Conservation (phyloP, 306 rosid genomes). For the Vachellia collinsii region DNA sequence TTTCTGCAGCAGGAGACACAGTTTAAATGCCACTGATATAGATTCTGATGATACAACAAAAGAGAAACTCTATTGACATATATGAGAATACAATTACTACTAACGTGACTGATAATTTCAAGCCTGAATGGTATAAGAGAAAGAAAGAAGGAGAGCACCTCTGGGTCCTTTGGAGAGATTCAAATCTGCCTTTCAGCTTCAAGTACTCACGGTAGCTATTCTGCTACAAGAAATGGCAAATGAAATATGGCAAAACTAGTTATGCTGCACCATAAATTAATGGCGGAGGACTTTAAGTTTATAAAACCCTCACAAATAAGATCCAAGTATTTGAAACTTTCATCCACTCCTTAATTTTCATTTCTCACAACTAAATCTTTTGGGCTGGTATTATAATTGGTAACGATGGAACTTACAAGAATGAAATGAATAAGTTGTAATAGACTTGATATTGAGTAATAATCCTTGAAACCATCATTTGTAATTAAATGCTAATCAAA, state of each 20-base stretch:
- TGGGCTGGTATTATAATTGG: background rate
- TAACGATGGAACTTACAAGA: background rate
- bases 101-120: background rate
- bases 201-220: conserved; percentile 89
- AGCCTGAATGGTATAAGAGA: background rate
- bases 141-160: conserved; percentile 50
- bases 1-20: conserved; percentile 51
- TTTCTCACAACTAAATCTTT: background rate
- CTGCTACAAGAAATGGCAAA: conserved; percentile 49
- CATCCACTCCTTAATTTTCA: background rate
- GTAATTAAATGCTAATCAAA: background rate
- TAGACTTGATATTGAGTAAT: background rate
- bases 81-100: background rate
- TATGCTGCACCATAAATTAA: background rate
- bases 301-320: background rate
- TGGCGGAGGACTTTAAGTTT: background rate
- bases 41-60: background rate
- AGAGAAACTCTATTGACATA: background rate
- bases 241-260: conserved; percentile 27
- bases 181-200: conserved; percentile 83
- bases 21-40: background rate
- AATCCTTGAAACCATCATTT: background rate
- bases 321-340: background rate
- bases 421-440: background rate
- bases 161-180: conserved; percentile 89